phyloP scores from a whole-genome alignment of 2,329 filamentous ascomycete species.

The Claviceps paspali region DNA sequence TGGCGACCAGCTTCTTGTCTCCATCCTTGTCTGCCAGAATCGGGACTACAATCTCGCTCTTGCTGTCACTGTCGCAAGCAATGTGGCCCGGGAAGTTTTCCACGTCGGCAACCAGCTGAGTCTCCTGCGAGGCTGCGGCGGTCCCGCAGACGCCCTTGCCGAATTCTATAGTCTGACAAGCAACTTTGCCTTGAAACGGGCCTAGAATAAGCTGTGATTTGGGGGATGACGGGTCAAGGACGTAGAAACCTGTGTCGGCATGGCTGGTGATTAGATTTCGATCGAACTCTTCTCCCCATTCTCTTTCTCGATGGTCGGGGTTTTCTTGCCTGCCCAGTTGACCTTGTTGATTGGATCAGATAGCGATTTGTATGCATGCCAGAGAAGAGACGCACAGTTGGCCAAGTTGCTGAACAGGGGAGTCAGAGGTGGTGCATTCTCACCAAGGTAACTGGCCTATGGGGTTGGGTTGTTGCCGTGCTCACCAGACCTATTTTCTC shows the following conservation, averaged over 20 bases:
- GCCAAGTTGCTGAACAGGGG: slow-evolving; percentile 48
- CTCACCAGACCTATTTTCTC: slow-evolving; percentile 12
- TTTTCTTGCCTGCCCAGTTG: slow-evolving; percentile 56
- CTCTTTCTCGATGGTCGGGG: too few relatives aligned
- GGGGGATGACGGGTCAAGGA: slow-evolving; percentile 35
- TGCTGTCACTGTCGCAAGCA: slow-evolving; percentile 61
- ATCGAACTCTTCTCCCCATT: too few relatives aligned
- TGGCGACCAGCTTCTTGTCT: slow-evolving; percentile 42
- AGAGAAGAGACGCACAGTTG: slow-evolving; percentile 61
- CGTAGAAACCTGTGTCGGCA: slow-evolving; percentile 50
- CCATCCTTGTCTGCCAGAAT: slow-evolving; percentile 29
- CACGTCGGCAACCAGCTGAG: slow-evolving; percentile 56
- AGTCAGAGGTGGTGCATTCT: neutral
- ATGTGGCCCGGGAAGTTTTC: slow-evolving; percentile 66
- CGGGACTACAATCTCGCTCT: slow-evolving; percentile 72
- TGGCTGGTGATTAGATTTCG: neutral
- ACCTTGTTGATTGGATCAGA: slow-evolving; percentile 48
- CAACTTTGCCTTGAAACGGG: slow-evolving; percentile 67
- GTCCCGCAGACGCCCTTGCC: slow-evolving; percentile 62
- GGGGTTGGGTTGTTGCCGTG: neutral
- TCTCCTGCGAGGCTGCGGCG: slow-evolving; percentile 43
- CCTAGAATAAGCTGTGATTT: slow-evolving; percentile 52
- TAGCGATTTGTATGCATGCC: slow-evolving; percentile 65
- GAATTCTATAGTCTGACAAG: slow-evolving; percentile 64
- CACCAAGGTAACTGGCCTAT: neutral